A percentile compares a stretch with the other conserved stretches of the same genome.
Evolutionary conservation across 1,284 basidiomycete genomes (phyloP).

Genomic region (Marasmius tenuissimus): DNA sequence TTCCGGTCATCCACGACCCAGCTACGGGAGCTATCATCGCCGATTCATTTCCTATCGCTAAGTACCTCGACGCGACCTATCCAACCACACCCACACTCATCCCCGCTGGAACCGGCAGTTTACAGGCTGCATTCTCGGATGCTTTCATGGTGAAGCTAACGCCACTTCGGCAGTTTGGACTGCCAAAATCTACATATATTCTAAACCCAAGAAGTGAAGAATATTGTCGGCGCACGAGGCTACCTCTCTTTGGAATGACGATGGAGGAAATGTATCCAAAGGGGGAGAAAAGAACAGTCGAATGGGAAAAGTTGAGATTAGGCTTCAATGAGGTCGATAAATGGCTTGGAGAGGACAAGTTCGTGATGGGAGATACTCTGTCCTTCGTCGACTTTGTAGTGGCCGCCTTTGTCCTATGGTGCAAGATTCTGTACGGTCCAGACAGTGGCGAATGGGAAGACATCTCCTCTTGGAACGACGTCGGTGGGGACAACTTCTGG

Average conservation of each 20-base stretch:
- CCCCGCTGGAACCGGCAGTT: conserved; percentile 25
- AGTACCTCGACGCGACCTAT: conserved; percentile 46
- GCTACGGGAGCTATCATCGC: conserved; percentile 31
- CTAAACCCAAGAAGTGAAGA: conserved; percentile 28
- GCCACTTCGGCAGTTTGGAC: conserved; percentile 20
- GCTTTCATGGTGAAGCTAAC: conserved; percentile 18
- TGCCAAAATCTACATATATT: conserved; percentile 28
- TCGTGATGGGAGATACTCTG: conserved; percentile 18
- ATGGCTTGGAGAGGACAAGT: conserved; percentile 26
- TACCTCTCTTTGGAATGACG: conserved; percentile 24
- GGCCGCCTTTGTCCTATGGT: conserved; percentile 2
- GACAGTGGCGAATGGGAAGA: conserved; percentile 11
- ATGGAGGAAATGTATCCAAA: conserved; percentile 33
- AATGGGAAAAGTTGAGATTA: conserved; percentile 24
- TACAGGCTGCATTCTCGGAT: conserved; percentile 31
- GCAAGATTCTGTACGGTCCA: conserved; percentile 1
- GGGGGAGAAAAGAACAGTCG: conserved; percentile 21
- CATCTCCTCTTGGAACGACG: conserved; percentile 8
- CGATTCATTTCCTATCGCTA: conserved; percentile 42
- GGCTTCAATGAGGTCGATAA: conserved; percentile 22
- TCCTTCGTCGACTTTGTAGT: conserved; percentile 11
- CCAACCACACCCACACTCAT: conserved; percentile 32
- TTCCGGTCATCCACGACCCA: conserved; percentile 26
- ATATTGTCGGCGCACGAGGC: conserved; percentile 31
- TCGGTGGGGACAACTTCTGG: conserved; percentile 7